phyloP scores from a whole-genome alignment of 768 basidiomycete genomes.

The Tylopilus vinaceipallidus region DNA sequence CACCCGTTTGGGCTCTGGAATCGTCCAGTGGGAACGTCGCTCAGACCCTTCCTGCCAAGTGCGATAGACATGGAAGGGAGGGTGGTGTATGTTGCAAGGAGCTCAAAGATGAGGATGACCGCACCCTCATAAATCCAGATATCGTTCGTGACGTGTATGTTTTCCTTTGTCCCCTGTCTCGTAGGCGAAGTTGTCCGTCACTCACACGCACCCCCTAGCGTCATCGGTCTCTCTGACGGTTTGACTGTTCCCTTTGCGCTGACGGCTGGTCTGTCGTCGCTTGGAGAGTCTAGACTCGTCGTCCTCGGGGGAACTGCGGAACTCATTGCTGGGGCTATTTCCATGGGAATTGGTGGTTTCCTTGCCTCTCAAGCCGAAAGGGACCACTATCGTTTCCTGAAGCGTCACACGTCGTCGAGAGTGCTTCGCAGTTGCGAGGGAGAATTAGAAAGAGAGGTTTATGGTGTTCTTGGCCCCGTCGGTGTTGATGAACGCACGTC shows the following conservation, averaged over 20 bases:
- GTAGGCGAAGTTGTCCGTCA: background rate
- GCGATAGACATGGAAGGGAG: slow-evolving; percentile 49
- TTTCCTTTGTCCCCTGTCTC: background rate
- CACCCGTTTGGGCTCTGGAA: slow-evolving; percentile 68
- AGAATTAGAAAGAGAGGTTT: slow-evolving; percentile 95
- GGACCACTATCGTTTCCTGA: slow-evolving; percentile 87
- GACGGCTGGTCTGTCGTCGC: slow-evolving; percentile 83
- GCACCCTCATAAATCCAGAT: slow-evolving; percentile 83
- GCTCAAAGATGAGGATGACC: slow-evolving; percentile 74
- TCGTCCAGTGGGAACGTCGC: slow-evolving; percentile 43
- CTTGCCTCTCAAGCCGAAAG: slow-evolving; percentile 96
- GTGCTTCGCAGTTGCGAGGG: slow-evolving; percentile 89
- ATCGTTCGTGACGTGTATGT: slow-evolving; percentile 82
- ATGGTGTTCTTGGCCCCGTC: slow-evolving; percentile 81
- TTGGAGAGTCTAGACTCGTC: slow-evolving; percentile 89
- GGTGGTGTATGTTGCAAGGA: slow-evolving; percentile 87
- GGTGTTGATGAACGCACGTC: slow-evolving; percentile 86
- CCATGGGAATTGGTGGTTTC: slow-evolving; percentile 99
- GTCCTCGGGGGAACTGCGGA: slow-evolving; percentile 94
- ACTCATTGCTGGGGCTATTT: slow-evolving; percentile 93
- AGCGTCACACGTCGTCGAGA: slow-evolving; percentile 69
- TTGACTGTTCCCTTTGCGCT: slow-evolving; percentile 91
- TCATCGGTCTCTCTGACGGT: slow-evolving; percentile 90
- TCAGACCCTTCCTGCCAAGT: slow-evolving; percentile 55
- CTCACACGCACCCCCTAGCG: slow-evolving; percentile 39